Evolutionary conservation across 1,139 yeast species (phyloP).

Genomic region (Scheffersomyces segobiensis): DNA sequence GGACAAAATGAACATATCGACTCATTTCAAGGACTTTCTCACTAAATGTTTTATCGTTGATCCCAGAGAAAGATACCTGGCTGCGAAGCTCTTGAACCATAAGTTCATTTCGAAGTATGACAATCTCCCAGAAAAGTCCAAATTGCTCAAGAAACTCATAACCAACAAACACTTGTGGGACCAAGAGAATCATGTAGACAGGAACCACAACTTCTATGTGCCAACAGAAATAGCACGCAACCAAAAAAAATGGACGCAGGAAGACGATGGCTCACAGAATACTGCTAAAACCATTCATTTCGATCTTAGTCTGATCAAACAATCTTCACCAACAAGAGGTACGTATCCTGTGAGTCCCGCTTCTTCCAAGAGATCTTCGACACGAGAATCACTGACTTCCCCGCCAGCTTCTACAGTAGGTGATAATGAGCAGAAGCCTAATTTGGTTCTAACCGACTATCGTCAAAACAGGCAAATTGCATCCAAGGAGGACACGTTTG

Average conservation of each 20-base stretch:
- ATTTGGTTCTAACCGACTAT: conserved; percentile 1
- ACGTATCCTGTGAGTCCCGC: conserved; percentile 11
- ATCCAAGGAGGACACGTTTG: conserved; percentile 26
- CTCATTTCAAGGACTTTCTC: conserved; percentile 55
- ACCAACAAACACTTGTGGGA: conserved; percentile 44
- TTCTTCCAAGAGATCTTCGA: conserved; percentile 13
- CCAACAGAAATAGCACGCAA: conserved; percentile 40
- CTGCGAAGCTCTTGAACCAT: conserved; percentile 59
- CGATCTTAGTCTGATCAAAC: conserved; percentile 38
- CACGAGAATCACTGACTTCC: conserved; percentile 8
- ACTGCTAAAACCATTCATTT: conserved; percentile 25
- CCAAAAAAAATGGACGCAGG: conserved; percentile 35
- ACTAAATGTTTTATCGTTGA: conserved; percentile 62
- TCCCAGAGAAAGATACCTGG: conserved; percentile 59
- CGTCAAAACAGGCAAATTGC: conserved; percentile 1
- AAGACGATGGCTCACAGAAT: conserved; percentile 11
- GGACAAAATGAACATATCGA: conserved; percentile 23
- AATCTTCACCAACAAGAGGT: conserved; percentile 1
- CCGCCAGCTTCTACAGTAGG: conserved; percentile 3
- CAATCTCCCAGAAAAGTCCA: conserved; percentile 13
- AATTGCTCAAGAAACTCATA: conserved; percentile 32
- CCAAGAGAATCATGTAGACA: conserved; percentile 37
- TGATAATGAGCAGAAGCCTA: background rate
- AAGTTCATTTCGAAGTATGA: conserved; percentile 47
- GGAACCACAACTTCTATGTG: conserved; percentile 36